Percentiles rank a stretch among this genome's conserved stretches.
phyloP scores from a whole-genome alignment of 208 protist species.

The Trypanosoma congolense region DNA sequence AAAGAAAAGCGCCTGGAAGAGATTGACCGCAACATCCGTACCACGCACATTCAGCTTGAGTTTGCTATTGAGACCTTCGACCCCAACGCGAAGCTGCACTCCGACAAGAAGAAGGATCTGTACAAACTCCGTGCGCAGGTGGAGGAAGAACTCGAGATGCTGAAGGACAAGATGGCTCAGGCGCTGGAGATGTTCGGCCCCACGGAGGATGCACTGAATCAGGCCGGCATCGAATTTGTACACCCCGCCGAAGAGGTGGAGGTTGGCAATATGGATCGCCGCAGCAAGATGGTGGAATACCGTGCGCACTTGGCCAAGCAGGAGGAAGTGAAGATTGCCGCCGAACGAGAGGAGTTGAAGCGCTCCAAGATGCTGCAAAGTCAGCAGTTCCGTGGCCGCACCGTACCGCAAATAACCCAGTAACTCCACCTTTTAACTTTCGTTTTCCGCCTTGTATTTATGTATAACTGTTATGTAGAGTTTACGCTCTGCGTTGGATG shows the following conservation, averaged over 20 bases:
- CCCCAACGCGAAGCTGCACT: slow-evolving; percentile 69
- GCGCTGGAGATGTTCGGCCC: slow-evolving; percentile 64
- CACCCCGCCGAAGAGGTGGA: slow-evolving; percentile 54
- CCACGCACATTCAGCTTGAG: slow-evolving; percentile 62
- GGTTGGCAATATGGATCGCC: slow-evolving; percentile 34
- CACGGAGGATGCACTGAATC: slow-evolving; percentile 65
- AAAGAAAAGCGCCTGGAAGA: slow-evolving; percentile 71
- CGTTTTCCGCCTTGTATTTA: not conserved
- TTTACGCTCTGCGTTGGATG: slow-evolving; percentile 21
- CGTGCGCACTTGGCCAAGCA: slow-evolving; percentile 48
- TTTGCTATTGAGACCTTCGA: slow-evolving; percentile 76
- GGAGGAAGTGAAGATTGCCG: slow-evolving; percentile 52
- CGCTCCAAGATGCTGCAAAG: slow-evolving; percentile 58
- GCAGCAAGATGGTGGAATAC: slow-evolving; percentile 53
- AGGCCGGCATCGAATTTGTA: slow-evolving; percentile 61
- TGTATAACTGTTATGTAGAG: slow-evolving; percentile 20
- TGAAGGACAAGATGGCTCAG: slow-evolving; percentile 43
- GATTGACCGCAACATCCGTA: slow-evolving; percentile 77
- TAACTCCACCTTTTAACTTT: slow-evolving; percentile 20
- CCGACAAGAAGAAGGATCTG: slow-evolving; percentile 59
- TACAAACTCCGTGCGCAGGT: slow-evolving; percentile 68
- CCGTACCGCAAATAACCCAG: slow-evolving; percentile 67
- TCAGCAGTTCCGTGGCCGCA: slow-evolving; percentile 74
- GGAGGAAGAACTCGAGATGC: slow-evolving; percentile 49
- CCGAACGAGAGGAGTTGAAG: slow-evolving; percentile 52